Evolutionary conservation across 306 rosid species (phyloP), one percentile per base, ranked within the genome.

Genomic region (Herpetospermum pedunculosum): DNA sequence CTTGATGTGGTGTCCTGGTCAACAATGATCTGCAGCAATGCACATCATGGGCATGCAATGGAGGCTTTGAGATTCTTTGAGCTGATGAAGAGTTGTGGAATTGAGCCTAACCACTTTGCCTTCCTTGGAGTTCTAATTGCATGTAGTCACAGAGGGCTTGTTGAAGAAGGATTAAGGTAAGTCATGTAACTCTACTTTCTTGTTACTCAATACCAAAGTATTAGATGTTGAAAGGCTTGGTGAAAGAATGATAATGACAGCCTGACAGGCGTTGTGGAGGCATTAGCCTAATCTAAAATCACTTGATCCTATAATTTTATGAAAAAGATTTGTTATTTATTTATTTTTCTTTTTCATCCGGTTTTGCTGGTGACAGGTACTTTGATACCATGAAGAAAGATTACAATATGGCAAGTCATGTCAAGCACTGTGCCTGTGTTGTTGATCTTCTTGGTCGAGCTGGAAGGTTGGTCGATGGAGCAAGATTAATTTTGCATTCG

Each of bases 1-100:
- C 86, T 80, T 43, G 86, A 88, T 48, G 83, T 78, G 9, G 88
- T 88, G 49, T 81, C 92, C 41, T 88, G 89, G 92, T 81, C 92
- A 6, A 86, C 80, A 64, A 83, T 83, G 82, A 85, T 88, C 28
- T 75, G 80, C 72, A 77, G 89, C 78, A 46, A 78, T 30, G 92
- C 86, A 18, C 92, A 83, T 12, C 88, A 85, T 75, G 92, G 89
- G 53, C 64, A n/a, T 75, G 88, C 86, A 50, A 25, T 54, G 46
- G 85, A 85, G 74, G 84, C 92, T 69, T 67, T 85, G 59, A 73
- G 70, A 26, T 79, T 74, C 72, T 85, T 85, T 78, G 83, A 81
- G 49, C 75, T 62, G 80, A 81, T 88, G 88, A 80, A 74, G 67
- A 41, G 55, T 70, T 59, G 80, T 74, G 78, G 84, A 70, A 55